Percentiles rank a stretch among this genome's conserved stretches.
Conservation (phyloP, 2,329 filamentous ascomycete species). For the Botrytis medusae region DNA sequence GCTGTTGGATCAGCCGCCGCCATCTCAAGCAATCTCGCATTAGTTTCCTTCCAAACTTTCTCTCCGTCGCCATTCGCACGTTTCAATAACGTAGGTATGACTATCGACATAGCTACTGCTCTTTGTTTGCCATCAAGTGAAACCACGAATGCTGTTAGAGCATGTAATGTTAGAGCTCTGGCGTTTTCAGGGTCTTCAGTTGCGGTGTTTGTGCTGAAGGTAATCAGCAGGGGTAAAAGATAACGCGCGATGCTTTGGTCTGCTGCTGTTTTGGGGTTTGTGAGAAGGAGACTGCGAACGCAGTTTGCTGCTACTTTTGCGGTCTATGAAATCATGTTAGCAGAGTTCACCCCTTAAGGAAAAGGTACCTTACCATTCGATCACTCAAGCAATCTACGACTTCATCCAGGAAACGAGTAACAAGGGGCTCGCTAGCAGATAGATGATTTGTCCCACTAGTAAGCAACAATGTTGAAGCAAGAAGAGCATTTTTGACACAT, state of each 20-base stretch:
- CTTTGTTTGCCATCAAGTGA: conserved; percentile 48
- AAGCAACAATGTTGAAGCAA: conserved; percentile 85
- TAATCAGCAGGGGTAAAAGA: conserved; percentile 71
- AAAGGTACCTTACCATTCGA: conserved; percentile 57
- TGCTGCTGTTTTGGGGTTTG: conserved; percentile 59
- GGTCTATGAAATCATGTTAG: conserved; percentile 51
- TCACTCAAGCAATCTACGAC: conserved; percentile 80
- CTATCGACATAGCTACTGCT: conserved; percentile 66
- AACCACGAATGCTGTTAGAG: conserved; percentile 70
- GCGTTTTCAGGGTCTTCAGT: conserved; percentile 79
- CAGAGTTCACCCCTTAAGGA: conserved; percentile 4
- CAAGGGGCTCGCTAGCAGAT: conserved; percentile 70
- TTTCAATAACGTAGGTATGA: conserved; percentile 74
- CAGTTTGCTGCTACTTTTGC: conserved; percentile 90
- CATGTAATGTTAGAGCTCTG: conserved; percentile 68
- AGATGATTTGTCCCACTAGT: conserved; percentile 76
- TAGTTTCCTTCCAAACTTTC: conserved; percentile 67
- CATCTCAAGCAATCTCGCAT: conserved; percentile 74
- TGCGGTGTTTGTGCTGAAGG: conserved; percentile 69
- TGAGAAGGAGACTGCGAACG: conserved; percentile 76
- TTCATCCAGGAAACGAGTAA: conserved; percentile 75
- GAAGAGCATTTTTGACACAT: conserved; percentile 89
- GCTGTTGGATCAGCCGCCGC: conserved; percentile 70
- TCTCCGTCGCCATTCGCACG: conserved; percentile 66
- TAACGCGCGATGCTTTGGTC: conserved; percentile 74